Evolutionary conservation across 2,329 filamentous ascomycete genomes (phyloP).

Genomic region (Didymella segeticola): DNA sequence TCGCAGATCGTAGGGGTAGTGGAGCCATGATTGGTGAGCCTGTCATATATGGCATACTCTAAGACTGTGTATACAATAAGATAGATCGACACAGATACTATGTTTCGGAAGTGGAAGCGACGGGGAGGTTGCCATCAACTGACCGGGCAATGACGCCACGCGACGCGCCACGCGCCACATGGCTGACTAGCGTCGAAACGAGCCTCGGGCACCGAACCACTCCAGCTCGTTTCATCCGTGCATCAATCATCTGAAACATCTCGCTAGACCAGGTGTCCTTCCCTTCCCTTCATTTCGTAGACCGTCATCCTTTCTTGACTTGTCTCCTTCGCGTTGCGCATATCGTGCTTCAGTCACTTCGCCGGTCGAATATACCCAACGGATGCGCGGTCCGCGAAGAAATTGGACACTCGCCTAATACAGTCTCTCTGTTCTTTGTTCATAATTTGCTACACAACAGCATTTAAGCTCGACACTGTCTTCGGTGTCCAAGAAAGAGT

Average conservation of each 20-base stretch:
- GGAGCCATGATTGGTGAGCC: conserved; percentile 30
- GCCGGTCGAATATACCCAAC: conserved; percentile 29
- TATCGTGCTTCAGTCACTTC: conserved; percentile 17
- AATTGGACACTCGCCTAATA: conserved; percentile 23
- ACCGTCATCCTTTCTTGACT: conserved; percentile 8
- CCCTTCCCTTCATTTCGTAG: conserved; percentile 13
- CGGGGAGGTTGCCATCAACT: background rate
- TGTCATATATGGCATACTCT: conserved; percentile 37
- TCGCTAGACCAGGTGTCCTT: conserved; percentile 21
- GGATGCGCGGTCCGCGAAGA: conserved; percentile 31
- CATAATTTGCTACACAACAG: conserved; percentile 1
- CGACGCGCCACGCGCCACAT: conserved; percentile 26
- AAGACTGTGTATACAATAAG: background rate
- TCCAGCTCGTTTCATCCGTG: conserved; percentile 46
- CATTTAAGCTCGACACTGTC: background rate
- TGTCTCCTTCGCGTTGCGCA: conserved; percentile 2
- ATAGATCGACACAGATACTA: too few species aligned
- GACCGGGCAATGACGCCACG: conserved; percentile 36
- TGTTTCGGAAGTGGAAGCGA: background rate
- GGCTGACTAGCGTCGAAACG: conserved; percentile 22
- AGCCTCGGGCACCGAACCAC: conserved; percentile 26
- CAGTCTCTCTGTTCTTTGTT: conserved; percentile 26
- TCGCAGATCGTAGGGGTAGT: conserved; percentile 32
- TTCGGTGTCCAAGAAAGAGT: conserved; percentile 5
- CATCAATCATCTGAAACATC: conserved; percentile 36